These are phyloP conservation scores for Avena insularis DNA, from an alignment of 176 grass and related monocot genomes.

Conservation along the genomic window DNA sequence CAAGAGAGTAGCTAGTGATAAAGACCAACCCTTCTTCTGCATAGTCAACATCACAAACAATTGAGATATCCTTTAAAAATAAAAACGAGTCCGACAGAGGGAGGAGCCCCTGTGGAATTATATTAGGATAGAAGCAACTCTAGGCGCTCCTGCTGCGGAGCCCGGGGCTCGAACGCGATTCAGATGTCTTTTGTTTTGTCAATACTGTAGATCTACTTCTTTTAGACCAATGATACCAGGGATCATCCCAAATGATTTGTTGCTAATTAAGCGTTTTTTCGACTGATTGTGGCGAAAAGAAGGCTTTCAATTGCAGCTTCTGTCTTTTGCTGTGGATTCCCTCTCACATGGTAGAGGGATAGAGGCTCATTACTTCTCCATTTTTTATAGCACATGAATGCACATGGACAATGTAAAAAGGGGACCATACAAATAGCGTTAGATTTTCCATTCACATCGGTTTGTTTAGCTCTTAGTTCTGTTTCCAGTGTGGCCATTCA, in stretches of 20 bases:
- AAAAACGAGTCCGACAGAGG: too few species aligned
- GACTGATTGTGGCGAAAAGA: background rate
- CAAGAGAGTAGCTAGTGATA: slow-evolving; percentile 14
- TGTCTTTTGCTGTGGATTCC: slow-evolving; percentile 30
- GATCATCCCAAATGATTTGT: background rate
- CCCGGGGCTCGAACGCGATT: background rate
- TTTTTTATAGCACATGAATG: background rate
- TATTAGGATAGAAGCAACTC: too few species aligned
- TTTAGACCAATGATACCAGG: background rate
- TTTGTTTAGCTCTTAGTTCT: background rate
- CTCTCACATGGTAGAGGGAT: background rate
- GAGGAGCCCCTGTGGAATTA: too few species aligned
- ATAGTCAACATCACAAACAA: slow-evolving; percentile 22
- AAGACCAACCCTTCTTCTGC: slow-evolving; percentile 20
- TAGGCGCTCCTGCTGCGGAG: too few species aligned
- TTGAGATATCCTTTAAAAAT: background rate
- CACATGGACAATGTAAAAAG: background rate
- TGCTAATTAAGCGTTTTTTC: background rate
- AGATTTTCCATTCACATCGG: background rate
- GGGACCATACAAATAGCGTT: background rate
- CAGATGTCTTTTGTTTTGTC: slow-evolving; percentile 14
- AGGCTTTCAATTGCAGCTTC: background rate
- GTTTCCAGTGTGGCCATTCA: too few species aligned
- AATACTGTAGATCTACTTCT: background rate
- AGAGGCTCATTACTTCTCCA: background rate